Base-by-base conservation (phyloP, 192 early-diverging fungal genomes). In the Rhizoclosmatium globosum region DNA sequence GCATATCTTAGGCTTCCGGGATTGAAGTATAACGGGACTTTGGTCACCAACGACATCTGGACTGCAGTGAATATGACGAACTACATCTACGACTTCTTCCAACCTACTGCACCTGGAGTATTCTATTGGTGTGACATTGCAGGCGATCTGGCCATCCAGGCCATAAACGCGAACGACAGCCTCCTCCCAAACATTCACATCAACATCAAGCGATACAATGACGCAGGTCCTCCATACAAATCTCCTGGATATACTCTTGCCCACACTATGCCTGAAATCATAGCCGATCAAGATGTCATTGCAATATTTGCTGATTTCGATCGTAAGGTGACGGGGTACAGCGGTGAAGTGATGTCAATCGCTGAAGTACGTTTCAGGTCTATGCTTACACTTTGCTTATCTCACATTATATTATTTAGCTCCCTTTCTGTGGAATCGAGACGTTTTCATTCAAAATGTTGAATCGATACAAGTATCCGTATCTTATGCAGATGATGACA, bases 391-490 rank as follows among this genome's bases (percentile, higher is more conserved):
- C 19, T 21, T 17, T 58, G 19, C 21, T 21, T 21, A 58, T 2
- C 50, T 53, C 17, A 13, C 50, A 13, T 53, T 53, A 13, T 53
- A 13, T 53, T 53, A 13, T 53, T 7, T 53, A 53, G 50, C 50
- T 53, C 50, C 50, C 50, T 53, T 53, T 53, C 9, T 53, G 50
- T 53, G 50, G 50, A 53, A 17, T 53, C 17, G 50, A 53, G 17
- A 53, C 50, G 50, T 53, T 53, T 53, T 53, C 50, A 53, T 53
- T 53, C 50, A 7, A 7, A 7, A 53, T 64, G 62, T 38, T 41
- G 13, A 64, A 64, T 64, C 15, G 62, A 64, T 21, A 64, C 62
- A 64, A 64, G 23, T 64, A 39, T 41, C 62, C 62, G 21, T 64
- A 64, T 41, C 41, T 64, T 17, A 21, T 21, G 15, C 62, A 41